phyloP scores from a whole-genome alignment of 768 basidiomycete genomes.

The Podaxis sp. region DNA sequence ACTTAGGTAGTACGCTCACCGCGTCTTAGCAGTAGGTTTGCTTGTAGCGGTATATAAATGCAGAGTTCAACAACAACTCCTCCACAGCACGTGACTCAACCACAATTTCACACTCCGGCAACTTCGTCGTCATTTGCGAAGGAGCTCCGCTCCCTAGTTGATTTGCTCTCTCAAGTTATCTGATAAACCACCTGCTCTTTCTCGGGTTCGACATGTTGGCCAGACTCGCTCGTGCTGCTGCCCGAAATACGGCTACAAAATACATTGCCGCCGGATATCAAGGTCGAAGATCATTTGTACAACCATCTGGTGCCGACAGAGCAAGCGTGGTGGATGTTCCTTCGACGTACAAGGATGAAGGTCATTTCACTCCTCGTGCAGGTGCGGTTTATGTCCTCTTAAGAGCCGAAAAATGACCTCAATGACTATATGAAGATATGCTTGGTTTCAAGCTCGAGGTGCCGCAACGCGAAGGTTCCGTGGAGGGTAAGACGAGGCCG shows the following conservation, averaged over 20 bases:
- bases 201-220: slow-evolving; percentile 46
- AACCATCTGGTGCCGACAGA: slow-evolving; percentile 78
- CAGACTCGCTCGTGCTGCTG: slow-evolving; percentile 41
- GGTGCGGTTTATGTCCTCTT: slow-evolving; percentile 36
- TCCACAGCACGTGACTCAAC: not conserved
- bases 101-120: not conserved
- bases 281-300: slow-evolving; percentile 60
- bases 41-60: no score
- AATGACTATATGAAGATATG: slow-evolving; percentile 55
- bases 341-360: slow-evolving; percentile 64
- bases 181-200: slow-evolving; percentile 1
- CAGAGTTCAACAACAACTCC: no score
- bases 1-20: no score
- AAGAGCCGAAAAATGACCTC: slow-evolving; percentile 1
- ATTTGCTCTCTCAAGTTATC: slow-evolving; percentile 4
- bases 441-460: slow-evolving; percentile 80
- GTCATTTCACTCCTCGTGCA: slow-evolving; percentile 63
- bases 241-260: slow-evolving; percentile 29
- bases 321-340: slow-evolving; percentile 82
- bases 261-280: slow-evolving; percentile 21
- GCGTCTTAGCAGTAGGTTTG: no score
- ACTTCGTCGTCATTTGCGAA: slow-evolving; percentile 3
- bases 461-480: slow-evolving; percentile 51
- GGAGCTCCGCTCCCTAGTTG: not conserved
- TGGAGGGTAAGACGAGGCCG: slow-evolving; percentile 66